phyloP scores from a whole-genome alignment of 495 filamentous ascomycete species.

The Tuber calosporum region DNA sequence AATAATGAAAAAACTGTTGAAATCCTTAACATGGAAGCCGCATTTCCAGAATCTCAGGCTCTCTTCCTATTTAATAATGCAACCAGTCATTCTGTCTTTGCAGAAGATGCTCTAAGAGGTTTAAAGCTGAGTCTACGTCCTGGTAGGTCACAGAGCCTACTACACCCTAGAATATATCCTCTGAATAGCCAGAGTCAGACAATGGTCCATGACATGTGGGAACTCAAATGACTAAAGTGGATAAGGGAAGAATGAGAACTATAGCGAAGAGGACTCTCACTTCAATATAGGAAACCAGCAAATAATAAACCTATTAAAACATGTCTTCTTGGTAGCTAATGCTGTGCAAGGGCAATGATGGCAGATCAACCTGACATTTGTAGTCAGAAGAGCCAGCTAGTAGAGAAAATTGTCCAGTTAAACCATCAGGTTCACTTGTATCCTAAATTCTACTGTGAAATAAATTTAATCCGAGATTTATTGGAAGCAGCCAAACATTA shows the following conservation, averaged over 20 bases:
- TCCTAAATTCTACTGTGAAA: too few species aligned
- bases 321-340: background rate
- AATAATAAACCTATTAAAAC: background rate
- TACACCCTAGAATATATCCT: background rate
- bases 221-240: background rate
- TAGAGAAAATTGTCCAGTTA: background rate
- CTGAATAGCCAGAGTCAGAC: background rate
- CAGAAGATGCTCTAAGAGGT: slow-evolving; percentile 10
- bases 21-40: slow-evolving; percentile 7
- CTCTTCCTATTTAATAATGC: slow-evolving; percentile 17
- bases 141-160: background rate
- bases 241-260: slow-evolving; percentile 8
- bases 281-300: background rate
- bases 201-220: background rate
- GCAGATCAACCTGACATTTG: background rate
- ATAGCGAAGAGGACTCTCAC: slow-evolving; percentile 1
- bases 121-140: slow-evolving; percentile 8
- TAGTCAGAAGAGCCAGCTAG: background rate
- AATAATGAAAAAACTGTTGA: background rate
- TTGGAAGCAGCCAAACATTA: too few species aligned
- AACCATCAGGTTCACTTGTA: background rate
- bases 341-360: background rate
- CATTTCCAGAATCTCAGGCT: slow-evolving; percentile 1
- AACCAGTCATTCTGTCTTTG: slow-evolving; percentile 11
- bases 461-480: too few species aligned